Percentiles rank a stretch among this genome's conserved stretches.
phyloP scores from a whole-genome alignment of 495 filamentous ascomycete genomes.

The Aspergillus mulundensis region DNA sequence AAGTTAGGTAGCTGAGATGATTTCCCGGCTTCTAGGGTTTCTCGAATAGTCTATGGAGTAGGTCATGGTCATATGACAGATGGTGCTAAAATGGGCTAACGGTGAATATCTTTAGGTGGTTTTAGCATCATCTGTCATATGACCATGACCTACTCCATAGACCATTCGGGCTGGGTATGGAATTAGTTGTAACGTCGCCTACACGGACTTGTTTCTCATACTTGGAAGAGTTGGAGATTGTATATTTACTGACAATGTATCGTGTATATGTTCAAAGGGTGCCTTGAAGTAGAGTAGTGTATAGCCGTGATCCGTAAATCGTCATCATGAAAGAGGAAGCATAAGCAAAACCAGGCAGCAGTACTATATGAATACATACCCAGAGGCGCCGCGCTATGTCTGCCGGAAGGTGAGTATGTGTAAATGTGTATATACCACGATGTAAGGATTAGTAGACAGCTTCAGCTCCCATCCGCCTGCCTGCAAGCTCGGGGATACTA shows the following conservation, averaged over 20 bases:
- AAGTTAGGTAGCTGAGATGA: no score
- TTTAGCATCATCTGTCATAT: no score
- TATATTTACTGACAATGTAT: no score
- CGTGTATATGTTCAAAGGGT: not conserved
- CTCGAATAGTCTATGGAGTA: no score
- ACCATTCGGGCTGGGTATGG: no score
- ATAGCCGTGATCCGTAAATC: not conserved
- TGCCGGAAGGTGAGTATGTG: constrained; percentile 2
- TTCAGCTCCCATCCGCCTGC: constrained; percentile 18
- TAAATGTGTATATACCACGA: not conserved
- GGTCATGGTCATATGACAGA: not conserved
- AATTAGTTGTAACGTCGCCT: no score
- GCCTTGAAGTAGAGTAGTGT: not conserved
- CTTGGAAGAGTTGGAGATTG: no score
- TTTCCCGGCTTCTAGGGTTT: no score
- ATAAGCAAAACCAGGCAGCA: not conserved
- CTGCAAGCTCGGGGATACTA: constrained; percentile 34
- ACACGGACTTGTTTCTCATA: no score
- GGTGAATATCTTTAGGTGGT: no score
- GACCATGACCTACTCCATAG: no score
- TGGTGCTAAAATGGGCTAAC: no score
- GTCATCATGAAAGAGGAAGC: not conserved
- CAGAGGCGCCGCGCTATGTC: constrained; percentile 12
- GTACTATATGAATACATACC: not conserved
- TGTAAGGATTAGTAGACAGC: constrained; percentile 14